Conservation (phyloP, 176 grass and related monocot species). For the Oryza longistaminata region DNA sequence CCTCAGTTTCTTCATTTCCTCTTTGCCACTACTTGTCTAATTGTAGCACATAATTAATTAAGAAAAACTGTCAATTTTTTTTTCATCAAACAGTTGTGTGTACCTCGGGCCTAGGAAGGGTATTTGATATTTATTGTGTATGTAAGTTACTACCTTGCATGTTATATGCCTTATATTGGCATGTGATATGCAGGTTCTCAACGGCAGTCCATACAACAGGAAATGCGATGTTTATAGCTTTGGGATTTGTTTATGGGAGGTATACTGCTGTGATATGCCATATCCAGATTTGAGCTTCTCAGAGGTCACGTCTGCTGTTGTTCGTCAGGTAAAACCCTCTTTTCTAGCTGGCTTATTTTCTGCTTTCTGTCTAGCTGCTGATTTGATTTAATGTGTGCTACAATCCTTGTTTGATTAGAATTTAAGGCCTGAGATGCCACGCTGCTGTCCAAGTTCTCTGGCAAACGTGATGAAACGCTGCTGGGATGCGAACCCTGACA, state of each 20-base stretch:
- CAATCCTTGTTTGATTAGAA: constrained; percentile 43
- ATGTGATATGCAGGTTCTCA: constrained; percentile 79
- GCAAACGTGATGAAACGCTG: constrained; percentile 86
- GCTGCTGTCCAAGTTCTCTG: constrained; percentile 85
- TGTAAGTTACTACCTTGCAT: background rate
- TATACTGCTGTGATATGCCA: constrained; percentile 98
- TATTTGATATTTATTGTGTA: background rate
- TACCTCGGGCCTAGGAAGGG: background rate
- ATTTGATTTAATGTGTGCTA: background rate
- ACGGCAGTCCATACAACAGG: constrained; percentile 89
- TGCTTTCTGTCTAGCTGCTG: background rate
- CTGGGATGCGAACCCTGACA: constrained; percentile 89
- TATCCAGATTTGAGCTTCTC: constrained; percentile 93
- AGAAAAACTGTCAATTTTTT: background rate
- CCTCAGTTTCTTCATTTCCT: background rate
- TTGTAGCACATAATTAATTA: background rate
- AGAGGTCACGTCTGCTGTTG: constrained; percentile 87
- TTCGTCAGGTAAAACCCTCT: constrained; percentile 70
- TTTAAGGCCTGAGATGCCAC: constrained; percentile 91
- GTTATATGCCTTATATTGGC: constrained; percentile 5
- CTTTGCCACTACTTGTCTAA: background rate
- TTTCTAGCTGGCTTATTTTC: background rate
- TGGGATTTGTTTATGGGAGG: constrained; percentile 90
- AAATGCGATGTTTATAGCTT: constrained; percentile 99
- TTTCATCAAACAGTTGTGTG: background rate